Percentiles rank a stretch among this genome's conserved stretches.
Evolutionary conservation across 768 basidiomycete species (phyloP).

Genomic region (Macrocybe gigantea): DNA sequence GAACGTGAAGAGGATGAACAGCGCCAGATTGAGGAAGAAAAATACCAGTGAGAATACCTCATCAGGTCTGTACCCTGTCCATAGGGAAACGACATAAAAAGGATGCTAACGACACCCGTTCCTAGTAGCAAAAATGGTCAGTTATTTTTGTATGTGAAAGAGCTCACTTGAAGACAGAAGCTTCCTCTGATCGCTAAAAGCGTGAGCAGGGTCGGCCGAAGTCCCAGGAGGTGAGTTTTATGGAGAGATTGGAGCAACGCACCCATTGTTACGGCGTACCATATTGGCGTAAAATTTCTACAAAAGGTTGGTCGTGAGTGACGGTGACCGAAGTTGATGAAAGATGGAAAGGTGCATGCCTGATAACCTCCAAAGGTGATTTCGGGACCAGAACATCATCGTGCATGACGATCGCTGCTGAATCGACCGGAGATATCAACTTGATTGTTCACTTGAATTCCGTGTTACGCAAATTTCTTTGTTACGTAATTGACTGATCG

Average conservation of each 20-base stretch:
- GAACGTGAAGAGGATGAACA: slow-evolving; percentile 38
- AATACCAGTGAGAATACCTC: slow-evolving; percentile 17
- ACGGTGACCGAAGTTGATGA: too few species aligned
- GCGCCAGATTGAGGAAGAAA: slow-evolving; percentile 32
- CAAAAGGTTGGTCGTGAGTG: not conserved
- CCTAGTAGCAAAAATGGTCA: slow-evolving; percentile 18
- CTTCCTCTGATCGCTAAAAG: not conserved
- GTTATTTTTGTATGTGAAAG: not conserved
- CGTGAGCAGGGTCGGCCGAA: not conserved
- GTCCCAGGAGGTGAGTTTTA: not conserved
- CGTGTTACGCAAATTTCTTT: too few species aligned
- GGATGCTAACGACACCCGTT: slow-evolving; percentile 46
- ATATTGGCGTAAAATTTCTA: slow-evolving; percentile 35
- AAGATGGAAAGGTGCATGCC: too few species aligned
- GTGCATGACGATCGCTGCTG: too few species aligned
- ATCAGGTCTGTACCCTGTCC: slow-evolving; percentile 33
- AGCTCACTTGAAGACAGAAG: not conserved
- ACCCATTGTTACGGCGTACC: slow-evolving; percentile 44
- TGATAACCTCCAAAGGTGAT: too few species aligned
- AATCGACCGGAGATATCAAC: too few species aligned
- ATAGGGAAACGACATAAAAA: slow-evolving; percentile 57
- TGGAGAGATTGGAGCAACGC: slow-evolving; percentile 1
- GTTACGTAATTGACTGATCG: too few species aligned
- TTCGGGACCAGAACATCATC: too few species aligned
- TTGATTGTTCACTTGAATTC: too few species aligned